A percentile compares a stretch with the other conserved stretches of the same genome.
phyloP scores from a whole-genome alignment of 75 land plant species.

The Picea sitchensis region DNA sequence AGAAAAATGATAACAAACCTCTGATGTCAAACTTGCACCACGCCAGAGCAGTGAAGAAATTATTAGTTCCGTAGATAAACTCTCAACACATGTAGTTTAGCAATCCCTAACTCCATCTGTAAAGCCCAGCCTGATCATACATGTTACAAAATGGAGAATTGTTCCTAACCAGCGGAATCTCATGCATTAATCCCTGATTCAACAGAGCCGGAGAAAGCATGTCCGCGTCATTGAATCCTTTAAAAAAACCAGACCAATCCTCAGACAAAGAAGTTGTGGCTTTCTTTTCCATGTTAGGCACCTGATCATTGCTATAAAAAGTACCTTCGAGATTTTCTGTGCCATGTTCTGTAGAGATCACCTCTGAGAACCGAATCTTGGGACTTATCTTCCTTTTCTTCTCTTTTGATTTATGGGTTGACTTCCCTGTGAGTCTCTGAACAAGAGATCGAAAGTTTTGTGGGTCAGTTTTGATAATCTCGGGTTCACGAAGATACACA shows the following conservation, averaged over 20 bases:
- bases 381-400: too few species aligned
- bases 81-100: too few species aligned
- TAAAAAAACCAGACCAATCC: neutral
- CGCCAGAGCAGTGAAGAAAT: too few species aligned
- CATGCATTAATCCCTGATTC: neutral
- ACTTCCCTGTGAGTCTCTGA: slow-evolving; percentile 31
- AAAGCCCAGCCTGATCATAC: too few species aligned
- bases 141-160: neutral
- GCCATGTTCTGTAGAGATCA: neutral
- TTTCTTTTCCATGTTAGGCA: too few species aligned
- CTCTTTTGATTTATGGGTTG: slow-evolving; percentile 5
- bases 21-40: too few species aligned
- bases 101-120: too few species aligned
- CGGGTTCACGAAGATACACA: slow-evolving; percentile 24
- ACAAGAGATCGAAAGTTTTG: slow-evolving; percentile 33
- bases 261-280: too few species aligned
- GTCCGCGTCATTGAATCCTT: neutral
- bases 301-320: too few species aligned
- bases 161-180: neutral
- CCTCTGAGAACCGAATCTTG: too few species aligned
- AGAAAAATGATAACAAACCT: too few species aligned
- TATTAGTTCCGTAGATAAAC: too few species aligned
- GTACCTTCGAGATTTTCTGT: neutral
- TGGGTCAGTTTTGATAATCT: slow-evolving; percentile 33
- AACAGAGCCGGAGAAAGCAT: neutral